Evolutionary conservation across 1,284 basidiomycete genomes (phyloP), one percentile per base, ranked within the genome.

Genomic region (Thelephora terrestris): DNA sequence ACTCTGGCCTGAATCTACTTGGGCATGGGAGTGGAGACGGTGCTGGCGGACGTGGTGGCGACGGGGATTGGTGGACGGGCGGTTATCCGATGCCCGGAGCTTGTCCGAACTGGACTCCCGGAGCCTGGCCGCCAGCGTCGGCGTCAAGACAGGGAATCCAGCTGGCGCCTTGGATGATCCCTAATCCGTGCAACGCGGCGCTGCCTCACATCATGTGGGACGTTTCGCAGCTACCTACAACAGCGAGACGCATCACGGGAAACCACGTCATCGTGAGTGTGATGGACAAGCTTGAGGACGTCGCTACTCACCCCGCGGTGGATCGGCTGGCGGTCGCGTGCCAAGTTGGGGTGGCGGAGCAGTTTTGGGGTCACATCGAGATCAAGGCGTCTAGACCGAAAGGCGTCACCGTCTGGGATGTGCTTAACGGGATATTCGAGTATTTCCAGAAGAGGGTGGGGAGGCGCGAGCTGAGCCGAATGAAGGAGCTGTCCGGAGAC

Each of bases 181-280:
- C 64, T 5, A 71, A 71, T 42, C 68, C 68, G 1, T 52, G 55
- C 32, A 61, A 63, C 29, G 45, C 60, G 12, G 43, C 56, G 14
- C 47, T 63, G 17, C 67, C 70, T 7, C 50, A 58, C 43, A 53
- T 71, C 34, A 44, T 58, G 14, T 71, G 69, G 69, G 68, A 71
- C 51, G 43, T 71, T 32, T 58, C 64, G 4, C 60, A 61, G 37
- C 57, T 60, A 34, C 67, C 69, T 0, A 49, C 55, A 6, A 61
- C 56, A 0, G 64, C 68, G 2, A 62, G 56, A 54, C 60, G 63
- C 20, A 51, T 67, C 42, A 67, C 67, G 0, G 53, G 63, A 1
- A 56, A 62, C 4, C 57, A 61, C 25, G 50, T 63, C 44, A 44
- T 58, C 50, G 53, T 61, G 20, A 52, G 57, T 18, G 49, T 67